Evolutionary conservation across 2,329 filamentous ascomycete genomes (phyloP).

Genomic region (Elsinoe perseae): DNA sequence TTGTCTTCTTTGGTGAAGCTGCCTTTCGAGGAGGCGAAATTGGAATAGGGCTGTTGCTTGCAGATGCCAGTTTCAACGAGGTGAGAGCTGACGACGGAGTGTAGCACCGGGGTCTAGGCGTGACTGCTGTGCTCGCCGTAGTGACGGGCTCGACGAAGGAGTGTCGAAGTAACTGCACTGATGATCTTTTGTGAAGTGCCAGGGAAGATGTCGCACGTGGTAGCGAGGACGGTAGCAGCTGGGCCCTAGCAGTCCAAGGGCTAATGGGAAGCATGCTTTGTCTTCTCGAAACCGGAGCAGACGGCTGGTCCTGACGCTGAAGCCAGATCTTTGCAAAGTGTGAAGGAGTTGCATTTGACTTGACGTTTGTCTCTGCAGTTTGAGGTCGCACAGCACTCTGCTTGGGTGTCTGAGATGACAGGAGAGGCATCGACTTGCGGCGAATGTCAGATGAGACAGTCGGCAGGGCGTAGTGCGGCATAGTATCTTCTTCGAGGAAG

Average conservation of each 20-base stretch:
- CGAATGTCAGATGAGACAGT: conserved; percentile 28
- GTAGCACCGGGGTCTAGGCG: conserved; percentile 13
- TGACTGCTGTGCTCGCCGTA: not conserved
- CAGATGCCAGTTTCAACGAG: conserved; percentile 10
- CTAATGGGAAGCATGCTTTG: conserved; percentile 10
- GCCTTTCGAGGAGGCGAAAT: conserved; percentile 20
- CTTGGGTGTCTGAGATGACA: conserved; percentile 19
- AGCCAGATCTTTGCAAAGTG: conserved; percentile 22
- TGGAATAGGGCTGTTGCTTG: conserved; percentile 14
- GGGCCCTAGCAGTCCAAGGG: not conserved
- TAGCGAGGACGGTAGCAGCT: not conserved
- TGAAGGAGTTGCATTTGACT: conserved; percentile 20
- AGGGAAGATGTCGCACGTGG: conserved; percentile 10
- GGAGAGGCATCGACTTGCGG: conserved; percentile 28
- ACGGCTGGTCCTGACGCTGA: not conserved
- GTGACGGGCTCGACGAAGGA: not conserved
- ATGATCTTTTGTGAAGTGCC: not conserved
- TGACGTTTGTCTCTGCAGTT: conserved; percentile 27
- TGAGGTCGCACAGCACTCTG: conserved; percentile 21
- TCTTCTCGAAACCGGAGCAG: conserved; percentile 2
- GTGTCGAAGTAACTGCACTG: not conserved
- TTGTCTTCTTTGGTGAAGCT: conserved; percentile 24
- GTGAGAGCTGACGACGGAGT: not conserved
- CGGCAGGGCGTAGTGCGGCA: conserved; percentile 28
- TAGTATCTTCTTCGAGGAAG: conserved; percentile 6